These are phyloP conservation scores for Zymoseptoria passerinii DNA, from an alignment of 2,329 filamentous ascomycete genomes.

Conservation along the genomic window DNA sequence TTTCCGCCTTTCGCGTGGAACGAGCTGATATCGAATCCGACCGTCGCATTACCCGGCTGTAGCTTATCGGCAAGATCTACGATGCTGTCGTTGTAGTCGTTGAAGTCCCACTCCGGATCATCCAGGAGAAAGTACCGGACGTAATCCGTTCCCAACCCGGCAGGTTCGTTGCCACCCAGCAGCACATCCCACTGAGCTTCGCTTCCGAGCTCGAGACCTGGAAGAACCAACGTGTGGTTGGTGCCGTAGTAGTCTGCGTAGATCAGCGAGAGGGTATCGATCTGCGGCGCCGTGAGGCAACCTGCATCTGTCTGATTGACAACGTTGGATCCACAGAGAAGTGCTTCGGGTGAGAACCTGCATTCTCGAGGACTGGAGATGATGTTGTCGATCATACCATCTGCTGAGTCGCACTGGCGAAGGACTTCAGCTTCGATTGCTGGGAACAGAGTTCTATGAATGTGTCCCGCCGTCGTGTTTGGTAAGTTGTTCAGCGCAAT, in stretches of 20 bases:
- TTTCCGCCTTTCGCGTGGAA: slow-evolving; percentile 39
- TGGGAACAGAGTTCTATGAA: slow-evolving; percentile 37
- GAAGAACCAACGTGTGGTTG: slow-evolving; percentile 36
- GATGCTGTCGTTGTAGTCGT: slow-evolving; percentile 33
- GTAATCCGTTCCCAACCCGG: slow-evolving; percentile 32
- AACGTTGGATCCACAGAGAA: slow-evolving; percentile 31
- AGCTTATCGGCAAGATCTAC: slow-evolving; percentile 32
- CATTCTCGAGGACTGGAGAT: slow-evolving; percentile 42
- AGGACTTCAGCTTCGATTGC: slow-evolving; percentile 39
- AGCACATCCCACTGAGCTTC: slow-evolving; percentile 32
- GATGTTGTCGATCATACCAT: slow-evolving; percentile 45
- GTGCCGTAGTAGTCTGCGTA: slow-evolving; percentile 36
- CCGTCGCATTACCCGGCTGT: slow-evolving; percentile 44
- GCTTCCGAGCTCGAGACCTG: slow-evolving; percentile 32
- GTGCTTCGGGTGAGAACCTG: slow-evolving; percentile 35
- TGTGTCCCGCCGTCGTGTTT: slow-evolving; percentile 37
- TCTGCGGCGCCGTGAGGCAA: slow-evolving; percentile 40
- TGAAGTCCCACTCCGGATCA: slow-evolving; percentile 33
- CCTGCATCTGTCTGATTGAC: slow-evolving; percentile 20
- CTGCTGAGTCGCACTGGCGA: slow-evolving; percentile 44
- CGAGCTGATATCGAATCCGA: slow-evolving; percentile 40
- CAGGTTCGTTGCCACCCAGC: slow-evolving; percentile 33
- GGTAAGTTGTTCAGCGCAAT: slow-evolving; percentile 44
- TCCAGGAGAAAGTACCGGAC: slow-evolving; percentile 36
- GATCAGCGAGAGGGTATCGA: slow-evolving; percentile 36